Evolutionary conservation across 1,139 yeast species (phyloP).

Genomic region (Kluyveromyces marxianus): DNA sequence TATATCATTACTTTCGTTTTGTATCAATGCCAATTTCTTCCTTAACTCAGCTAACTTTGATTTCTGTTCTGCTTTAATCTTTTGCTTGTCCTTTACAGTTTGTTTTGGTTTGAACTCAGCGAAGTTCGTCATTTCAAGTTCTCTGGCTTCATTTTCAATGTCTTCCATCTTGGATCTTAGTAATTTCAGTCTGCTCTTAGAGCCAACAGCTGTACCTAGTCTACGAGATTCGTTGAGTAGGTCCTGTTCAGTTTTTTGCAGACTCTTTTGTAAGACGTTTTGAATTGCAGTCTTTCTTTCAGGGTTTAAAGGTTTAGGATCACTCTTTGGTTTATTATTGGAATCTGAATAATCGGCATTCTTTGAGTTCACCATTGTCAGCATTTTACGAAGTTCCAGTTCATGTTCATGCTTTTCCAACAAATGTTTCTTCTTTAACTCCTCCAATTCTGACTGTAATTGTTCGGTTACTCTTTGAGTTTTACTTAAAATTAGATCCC

Average conservation of each 20-base stretch:
- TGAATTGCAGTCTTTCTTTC: slow-evolving; percentile 28
- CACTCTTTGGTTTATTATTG: slow-evolving; percentile 16
- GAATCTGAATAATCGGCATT: slow-evolving; percentile 8
- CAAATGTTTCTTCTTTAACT: slow-evolving; percentile 59
- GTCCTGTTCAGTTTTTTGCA: slow-evolving; percentile 23
- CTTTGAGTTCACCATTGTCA: slow-evolving; percentile 48
- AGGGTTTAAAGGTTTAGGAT: slow-evolving; percentile 15
- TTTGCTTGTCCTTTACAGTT: slow-evolving; percentile 1
- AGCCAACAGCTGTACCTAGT: slow-evolving; percentile 46
- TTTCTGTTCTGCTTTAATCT: slow-evolving; percentile 28
- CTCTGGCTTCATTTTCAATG: slow-evolving; percentile 77
- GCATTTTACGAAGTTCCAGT: slow-evolving; percentile 77
- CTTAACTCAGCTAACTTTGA: slow-evolving; percentile 45
- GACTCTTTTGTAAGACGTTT: slow-evolving; percentile 37
- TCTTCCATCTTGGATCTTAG: slow-evolving; percentile 82
- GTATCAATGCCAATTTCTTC: slow-evolving; percentile 51
- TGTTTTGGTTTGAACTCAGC: slow-evolving; percentile 33
- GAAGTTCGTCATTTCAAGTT: slow-evolving; percentile 80
- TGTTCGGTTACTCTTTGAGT: slow-evolving; percentile 64
- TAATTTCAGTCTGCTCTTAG: slow-evolving; percentile 66
- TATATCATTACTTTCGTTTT: slow-evolving; percentile 66
- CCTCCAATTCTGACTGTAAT: slow-evolving; percentile 60
- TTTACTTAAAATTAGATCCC: slow-evolving; percentile 57
- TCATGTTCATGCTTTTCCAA: slow-evolving; percentile 82
- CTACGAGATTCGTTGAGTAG: slow-evolving; percentile 29